A percentile compares a stretch with the other conserved stretches of the same genome.
These are phyloP conservation scores for Citrus mangshanensis DNA, from an alignment of 345 rosid species.

Conservation along the genomic window DNA sequence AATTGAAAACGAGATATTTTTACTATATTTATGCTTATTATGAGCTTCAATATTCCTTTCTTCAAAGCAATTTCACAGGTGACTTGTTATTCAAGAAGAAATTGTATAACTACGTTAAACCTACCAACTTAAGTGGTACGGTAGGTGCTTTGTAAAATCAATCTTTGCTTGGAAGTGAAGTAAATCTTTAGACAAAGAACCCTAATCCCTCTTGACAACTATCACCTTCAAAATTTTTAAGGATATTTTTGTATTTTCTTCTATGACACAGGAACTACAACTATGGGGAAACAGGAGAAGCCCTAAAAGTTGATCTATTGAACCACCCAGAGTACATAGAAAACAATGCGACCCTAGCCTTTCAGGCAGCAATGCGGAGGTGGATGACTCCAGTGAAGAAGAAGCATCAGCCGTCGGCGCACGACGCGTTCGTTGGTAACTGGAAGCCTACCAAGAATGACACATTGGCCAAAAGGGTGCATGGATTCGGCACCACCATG, in stretches of 20 bases:
- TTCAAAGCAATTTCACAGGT: background rate
- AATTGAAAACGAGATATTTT: background rate
- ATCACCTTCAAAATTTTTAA: background rate
- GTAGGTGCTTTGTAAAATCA: background rate
- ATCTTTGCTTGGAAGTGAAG: background rate
- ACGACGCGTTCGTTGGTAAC: constrained; percentile 64
- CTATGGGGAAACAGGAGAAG: constrained; percentile 74
- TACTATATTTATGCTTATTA: background rate
- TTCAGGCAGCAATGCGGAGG: constrained; percentile 76
- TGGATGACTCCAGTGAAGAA: constrained; percentile 89
- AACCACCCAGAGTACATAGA: constrained; percentile 73
- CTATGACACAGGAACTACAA: constrained; percentile 71
- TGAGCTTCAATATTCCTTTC: background rate
- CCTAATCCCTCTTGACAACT: background rate
- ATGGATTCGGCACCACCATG: constrained; percentile 80
- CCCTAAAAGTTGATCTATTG: constrained; percentile 60
- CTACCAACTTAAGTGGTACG: background rate
- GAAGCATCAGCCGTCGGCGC: constrained; percentile 76
- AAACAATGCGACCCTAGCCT: constrained; percentile 73
- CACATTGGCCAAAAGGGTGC: constrained; percentile 61
- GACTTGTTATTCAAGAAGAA: background rate
- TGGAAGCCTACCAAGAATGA: constrained; percentile 91
- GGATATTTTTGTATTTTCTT: background rate
- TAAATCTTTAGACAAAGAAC: background rate
- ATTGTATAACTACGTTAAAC: background rate